Evolutionary conservation across 2,329 filamentous ascomycete species (phyloP).

Genomic region (Alternaria dauci): DNA sequence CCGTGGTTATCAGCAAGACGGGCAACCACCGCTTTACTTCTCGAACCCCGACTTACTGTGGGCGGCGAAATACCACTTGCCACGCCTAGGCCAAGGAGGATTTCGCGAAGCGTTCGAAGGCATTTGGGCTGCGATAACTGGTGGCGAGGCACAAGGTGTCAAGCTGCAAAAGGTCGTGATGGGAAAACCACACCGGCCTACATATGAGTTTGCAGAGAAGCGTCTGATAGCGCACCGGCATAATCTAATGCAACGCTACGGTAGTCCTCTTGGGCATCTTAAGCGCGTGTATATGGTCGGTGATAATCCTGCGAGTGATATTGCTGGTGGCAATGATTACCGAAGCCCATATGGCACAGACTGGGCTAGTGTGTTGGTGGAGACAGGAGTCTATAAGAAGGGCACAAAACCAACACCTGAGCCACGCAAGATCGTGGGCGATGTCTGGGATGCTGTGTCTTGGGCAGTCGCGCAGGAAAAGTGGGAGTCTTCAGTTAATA

Average conservation of each 20-base stretch:
- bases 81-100: conserved; percentile 88
- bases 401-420: conserved; percentile 64
- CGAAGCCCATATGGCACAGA: conserved; percentile 70
- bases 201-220: conserved; percentile 85
- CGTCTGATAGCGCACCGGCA: conserved; percentile 70
- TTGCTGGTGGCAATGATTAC: conserved; percentile 84
- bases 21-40: conserved; percentile 83
- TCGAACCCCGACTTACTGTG: conserved; percentile 91
- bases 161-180: conserved; percentile 72
- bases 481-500: conserved; percentile 46
- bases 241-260: conserved; percentile 52
- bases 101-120: conserved; percentile 85
- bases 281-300: conserved; percentile 92
- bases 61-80: conserved; percentile 84
- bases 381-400: conserved; percentile 77
- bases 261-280: conserved; percentile 57
- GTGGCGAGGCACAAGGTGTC: conserved; percentile 61
- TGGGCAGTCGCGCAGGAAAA: conserved; percentile 71
- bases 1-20: conserved; percentile 81
- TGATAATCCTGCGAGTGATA: conserved; percentile 79
- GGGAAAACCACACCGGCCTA: conserved; percentile 81
- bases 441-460: conserved; percentile 78
- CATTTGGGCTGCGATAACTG: conserved; percentile 77
- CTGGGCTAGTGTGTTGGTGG: conserved; percentile 80
- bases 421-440: conserved; percentile 72